Evolutionary conservation across 495 filamentous ascomycete genomes (phyloP).

Genomic region (Trichoderma orchidacearum): DNA sequence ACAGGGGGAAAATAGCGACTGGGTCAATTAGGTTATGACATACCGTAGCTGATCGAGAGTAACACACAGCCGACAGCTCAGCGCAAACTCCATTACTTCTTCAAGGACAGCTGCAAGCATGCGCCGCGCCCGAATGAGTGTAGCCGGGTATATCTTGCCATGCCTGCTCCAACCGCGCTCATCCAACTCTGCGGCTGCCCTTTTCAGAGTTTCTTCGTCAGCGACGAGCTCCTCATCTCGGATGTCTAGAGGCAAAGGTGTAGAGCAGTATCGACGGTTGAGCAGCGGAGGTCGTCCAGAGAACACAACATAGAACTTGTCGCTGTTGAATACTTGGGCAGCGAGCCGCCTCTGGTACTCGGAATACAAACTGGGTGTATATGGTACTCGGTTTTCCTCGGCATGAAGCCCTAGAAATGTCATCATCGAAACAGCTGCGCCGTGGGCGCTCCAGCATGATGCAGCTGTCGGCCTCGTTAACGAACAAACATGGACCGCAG

Average conservation of each 20-base stretch:
- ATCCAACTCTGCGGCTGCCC: constrained; percentile 26
- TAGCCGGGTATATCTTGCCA: constrained; percentile 22
- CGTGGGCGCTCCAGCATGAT: neutral
- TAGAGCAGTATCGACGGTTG: constrained; percentile 38
- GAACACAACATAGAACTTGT: constrained; percentile 4
- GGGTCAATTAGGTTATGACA: constrained; percentile 5
- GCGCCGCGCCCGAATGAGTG: constrained; percentile 34
- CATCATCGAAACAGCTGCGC: neutral
- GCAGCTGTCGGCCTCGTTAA: neutral
- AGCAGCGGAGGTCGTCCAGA: constrained; percentile 36
- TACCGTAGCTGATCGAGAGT: constrained; percentile 33
- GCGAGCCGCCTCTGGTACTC: constrained; percentile 27
- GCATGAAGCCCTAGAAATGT: neutral
- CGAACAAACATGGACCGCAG: neutral
- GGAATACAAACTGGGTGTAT: neutral
- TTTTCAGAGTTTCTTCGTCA: neutral
- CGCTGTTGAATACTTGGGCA: constrained; percentile 33
- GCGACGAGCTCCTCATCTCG: constrained; percentile 19
- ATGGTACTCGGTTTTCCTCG: neutral
- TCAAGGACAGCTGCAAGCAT: constrained; percentile 36
- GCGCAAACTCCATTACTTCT: constrained; percentile 42
- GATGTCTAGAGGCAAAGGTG: constrained; percentile 40
- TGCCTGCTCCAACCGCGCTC: constrained; percentile 39
- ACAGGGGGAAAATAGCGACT: too few relatives aligned
- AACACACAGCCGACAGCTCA: constrained; percentile 25